Conservation (phyloP, 1,139 yeast genomes). For the Spathaspora jeffriesii region DNA sequence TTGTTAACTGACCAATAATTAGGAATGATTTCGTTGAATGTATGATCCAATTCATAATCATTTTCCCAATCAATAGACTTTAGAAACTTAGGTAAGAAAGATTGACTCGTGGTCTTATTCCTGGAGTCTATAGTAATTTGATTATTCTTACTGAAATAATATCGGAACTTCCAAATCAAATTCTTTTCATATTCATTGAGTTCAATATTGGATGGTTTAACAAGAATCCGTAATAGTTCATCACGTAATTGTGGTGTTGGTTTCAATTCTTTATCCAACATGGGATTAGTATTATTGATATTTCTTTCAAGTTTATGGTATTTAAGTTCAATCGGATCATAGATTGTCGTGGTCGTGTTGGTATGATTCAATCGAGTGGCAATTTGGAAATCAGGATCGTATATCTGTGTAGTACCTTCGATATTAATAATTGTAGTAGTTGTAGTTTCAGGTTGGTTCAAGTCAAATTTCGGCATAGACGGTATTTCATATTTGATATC, state of each 20-base stretch:
- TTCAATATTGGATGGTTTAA: constrained; percentile 82
- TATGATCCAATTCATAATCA: constrained; percentile 76
- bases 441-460: constrained; percentile 3
- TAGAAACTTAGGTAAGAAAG: constrained; percentile 80
- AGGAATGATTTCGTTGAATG: constrained; percentile 56
- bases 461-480: constrained; percentile 7
- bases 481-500: constrained; percentile 42
- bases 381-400: constrained; percentile 41
- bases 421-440: constrained; percentile 33
- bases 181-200: constrained; percentile 84
- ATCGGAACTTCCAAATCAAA: constrained; percentile 88
- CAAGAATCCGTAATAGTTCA: constrained; percentile 64
- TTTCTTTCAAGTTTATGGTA: constrained; percentile 80
- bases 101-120: constrained; percentile 23
- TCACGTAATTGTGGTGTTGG: constrained; percentile 87
- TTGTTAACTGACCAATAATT: constrained; percentile 57
- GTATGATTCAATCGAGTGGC: constrained; percentile 10
- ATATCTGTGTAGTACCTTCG: constrained; percentile 21
- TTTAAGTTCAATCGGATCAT: constrained; percentile 86
- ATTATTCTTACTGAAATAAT: constrained; percentile 71
- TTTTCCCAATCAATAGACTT: constrained; percentile 91
- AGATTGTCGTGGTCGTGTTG: constrained; percentile 16
- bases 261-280: constrained; percentile 80
- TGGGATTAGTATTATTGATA: constrained; percentile 65
- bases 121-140: constrained; percentile 19